Evolutionary conservation across 2,329 filamentous ascomycete species (phyloP).

Genomic region (Aspergillus thermomutatus): DNA sequence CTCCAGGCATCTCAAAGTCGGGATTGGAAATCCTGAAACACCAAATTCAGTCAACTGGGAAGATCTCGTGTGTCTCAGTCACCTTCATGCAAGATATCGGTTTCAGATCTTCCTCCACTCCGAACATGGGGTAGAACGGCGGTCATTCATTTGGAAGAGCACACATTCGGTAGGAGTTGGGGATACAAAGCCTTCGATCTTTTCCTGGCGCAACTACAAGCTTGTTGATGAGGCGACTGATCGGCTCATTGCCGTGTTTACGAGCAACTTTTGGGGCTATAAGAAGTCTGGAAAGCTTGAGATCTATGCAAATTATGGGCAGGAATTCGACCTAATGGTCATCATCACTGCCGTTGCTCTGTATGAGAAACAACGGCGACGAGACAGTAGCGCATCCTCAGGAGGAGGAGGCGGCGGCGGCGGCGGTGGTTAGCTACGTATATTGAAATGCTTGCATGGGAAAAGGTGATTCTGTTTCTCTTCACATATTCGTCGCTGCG

Average conservation of each 20-base stretch:
- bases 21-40: slow-evolving; percentile 27
- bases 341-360: slow-evolving; percentile 26
- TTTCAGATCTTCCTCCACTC: slow-evolving; percentile 23
- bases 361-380: slow-evolving; percentile 22
- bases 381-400: slow-evolving; percentile 4
- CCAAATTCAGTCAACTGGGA: slow-evolving; percentile 27
- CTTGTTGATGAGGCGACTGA: slow-evolving; percentile 30
- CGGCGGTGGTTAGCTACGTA: slow-evolving; percentile 7
- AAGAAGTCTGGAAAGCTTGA: slow-evolving; percentile 32
- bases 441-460: too few relatives aligned
- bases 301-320: slow-evolving; percentile 24
- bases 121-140: slow-evolving; percentile 6
- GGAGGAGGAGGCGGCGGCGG: slow-evolving; percentile 13
- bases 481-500: neutral
- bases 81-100: slow-evolving; percentile 23
- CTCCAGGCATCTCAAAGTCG: slow-evolving; percentile 30
- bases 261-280: slow-evolving; percentile 23
- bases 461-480: neutral
- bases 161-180: slow-evolving; percentile 28
- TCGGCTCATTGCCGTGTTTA: slow-evolving; percentile 30
- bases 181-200: slow-evolving; percentile 16
- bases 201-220: slow-evolving; percentile 29
- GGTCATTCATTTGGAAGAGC: slow-evolving; percentile 32
- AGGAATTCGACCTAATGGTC: slow-evolving; percentile 28
- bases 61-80: slow-evolving; percentile 25